Evolutionary conservation across 768 basidiomycete genomes (phyloP), one percentile per base, ranked within the genome.

Genomic region (Mycena latifolia): DNA sequence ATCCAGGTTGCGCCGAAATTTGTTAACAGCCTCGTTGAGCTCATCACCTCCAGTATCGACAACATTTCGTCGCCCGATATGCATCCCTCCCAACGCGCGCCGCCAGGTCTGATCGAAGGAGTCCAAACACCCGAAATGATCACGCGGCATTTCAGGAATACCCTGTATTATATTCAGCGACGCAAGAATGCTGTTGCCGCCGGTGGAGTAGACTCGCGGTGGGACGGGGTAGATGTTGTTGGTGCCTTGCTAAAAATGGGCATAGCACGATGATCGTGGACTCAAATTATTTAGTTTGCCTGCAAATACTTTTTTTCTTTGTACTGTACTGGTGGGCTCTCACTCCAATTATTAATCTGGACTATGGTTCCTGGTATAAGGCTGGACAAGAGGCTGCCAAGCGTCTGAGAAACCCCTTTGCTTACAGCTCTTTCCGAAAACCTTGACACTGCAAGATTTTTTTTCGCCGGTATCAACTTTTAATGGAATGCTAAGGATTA

Each of bases 61-160:
- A 89, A 87, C 67, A 94, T 98, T 71, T 87, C 91, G 39, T 92
- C 92, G 0, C 89, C 92, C 20, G 94, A 96, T 74, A 88, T 95
- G 2, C 95, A 97, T 72, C 93, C 95, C 0, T 90, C 94, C 0
- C 90, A 94, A 70, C 90, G 94, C 27, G 93, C 93, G 27, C 92
- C 93, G 2, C 90, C 93, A 8, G 96, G 96, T 22, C 84, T 96
- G 39, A 89, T 99, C 65, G 98, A 99, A 73, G 95, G 94, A 12
- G 92, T 95, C 0, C 91, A 95, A 68, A 92, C 93, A 7, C 94
- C 95, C 15, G 96, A 98, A 48, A 94, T 96, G 91, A 98, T 99
- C 70, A 84, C 87, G 1, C 85, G 94, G 53, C 98, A 99, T 79
- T 99, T 99, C 85, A 86, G 89, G 60, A 98, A 97, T 77, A 95